Evolutionary conservation across 192 early-diverging fungal genomes (phyloP).

Genomic region (Entomortierella chlamydospora): DNA sequence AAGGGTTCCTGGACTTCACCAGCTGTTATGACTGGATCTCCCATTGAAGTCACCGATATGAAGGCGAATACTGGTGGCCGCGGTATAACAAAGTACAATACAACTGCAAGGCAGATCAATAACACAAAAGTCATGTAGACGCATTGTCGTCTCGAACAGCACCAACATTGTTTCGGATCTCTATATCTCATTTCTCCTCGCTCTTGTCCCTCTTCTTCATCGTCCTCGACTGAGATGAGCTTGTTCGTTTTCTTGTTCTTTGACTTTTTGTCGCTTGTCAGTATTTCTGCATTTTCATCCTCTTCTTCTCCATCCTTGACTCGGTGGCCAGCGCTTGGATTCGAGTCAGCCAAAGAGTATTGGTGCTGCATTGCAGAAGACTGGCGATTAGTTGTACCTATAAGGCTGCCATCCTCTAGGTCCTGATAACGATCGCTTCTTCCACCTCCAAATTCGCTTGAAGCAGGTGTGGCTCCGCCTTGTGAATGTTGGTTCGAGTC

Average conservation of each 20-base stretch:
- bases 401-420: background rate
- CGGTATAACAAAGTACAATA: constrained; percentile 40
- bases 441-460: constrained; percentile 1
- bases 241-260: constrained; percentile 3
- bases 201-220: constrained; percentile 51
- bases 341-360: background rate
- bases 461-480: background rate
- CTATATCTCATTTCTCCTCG: constrained; percentile 13
- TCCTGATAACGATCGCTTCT: constrained; percentile 5
- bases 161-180: constrained; percentile 38
- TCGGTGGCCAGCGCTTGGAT: background rate
- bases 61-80: constrained; percentile 28
- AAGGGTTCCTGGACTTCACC: constrained; percentile 30
- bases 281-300: constrained; percentile 32
- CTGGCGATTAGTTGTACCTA: background rate
- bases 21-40: constrained; percentile 17
- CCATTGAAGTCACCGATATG: constrained; percentile 18
- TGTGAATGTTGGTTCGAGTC: constrained; percentile 15
- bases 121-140: constrained; percentile 40
- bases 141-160: constrained; percentile 33
- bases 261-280: constrained; percentile 9
- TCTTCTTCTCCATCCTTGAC: constrained; percentile 10
- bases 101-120: constrained; percentile 5
- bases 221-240: constrained; percentile 1
- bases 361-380: background rate